phyloP scores from a whole-genome alignment of 306 rosid genomes.

The Potentilla sterilis region DNA sequence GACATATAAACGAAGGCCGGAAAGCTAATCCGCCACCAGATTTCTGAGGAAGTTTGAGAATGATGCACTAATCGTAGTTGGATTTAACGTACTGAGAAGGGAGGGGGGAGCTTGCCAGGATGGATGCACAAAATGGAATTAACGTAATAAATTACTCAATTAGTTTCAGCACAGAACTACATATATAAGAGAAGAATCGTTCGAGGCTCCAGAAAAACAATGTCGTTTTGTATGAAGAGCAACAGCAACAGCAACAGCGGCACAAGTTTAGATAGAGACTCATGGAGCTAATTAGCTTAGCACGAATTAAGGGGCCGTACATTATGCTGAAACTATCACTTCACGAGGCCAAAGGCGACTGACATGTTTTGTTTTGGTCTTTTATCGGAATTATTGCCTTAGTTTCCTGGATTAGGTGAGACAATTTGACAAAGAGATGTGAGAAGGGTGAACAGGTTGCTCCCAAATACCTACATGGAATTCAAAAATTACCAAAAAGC shows the following conservation, averaged over 20 bases:
- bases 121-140: background rate
- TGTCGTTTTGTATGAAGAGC: background rate
- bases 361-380: background rate
- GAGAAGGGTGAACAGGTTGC: constrained; percentile 16
- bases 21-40: no score
- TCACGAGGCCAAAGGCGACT: background rate
- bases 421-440: constrained; percentile 35
- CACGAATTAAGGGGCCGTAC: constrained; percentile 15
- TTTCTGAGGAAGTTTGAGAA: background rate
- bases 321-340: constrained; percentile 20
- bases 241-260: background rate
- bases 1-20: no score
- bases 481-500: constrained; percentile 10
- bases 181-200: background rate
- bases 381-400: background rate
- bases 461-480: constrained; percentile 12
- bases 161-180: background rate
- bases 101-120: no score
- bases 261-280: background rate
- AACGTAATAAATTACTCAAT: background rate
- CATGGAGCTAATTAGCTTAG: background rate
- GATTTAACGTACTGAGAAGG: background rate
- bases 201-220: background rate
- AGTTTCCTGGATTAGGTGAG: constrained; percentile 35
- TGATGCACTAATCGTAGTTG: background rate